Percentiles rank a stretch among this genome's conserved stretches.
Evolutionary conservation across 371 early-diverging fungal genomes (phyloP).

Genomic region (Mucor saturninus): DNA sequence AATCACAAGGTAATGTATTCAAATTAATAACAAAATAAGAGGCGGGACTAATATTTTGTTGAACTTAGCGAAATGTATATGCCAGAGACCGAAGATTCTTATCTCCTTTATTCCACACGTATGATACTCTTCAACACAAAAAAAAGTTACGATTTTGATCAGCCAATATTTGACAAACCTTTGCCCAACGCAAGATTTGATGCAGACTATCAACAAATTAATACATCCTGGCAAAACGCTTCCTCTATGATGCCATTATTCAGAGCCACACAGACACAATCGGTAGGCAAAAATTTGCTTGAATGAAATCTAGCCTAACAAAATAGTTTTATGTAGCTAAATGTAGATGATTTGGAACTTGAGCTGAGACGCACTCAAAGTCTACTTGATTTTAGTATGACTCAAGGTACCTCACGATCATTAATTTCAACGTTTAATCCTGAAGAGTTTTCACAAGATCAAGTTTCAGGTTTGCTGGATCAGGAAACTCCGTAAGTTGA

Average conservation of each 20-base stretch:
- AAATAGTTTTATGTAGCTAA: constrained; percentile 12
- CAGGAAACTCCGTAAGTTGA: neutral
- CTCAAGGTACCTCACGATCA: constrained; percentile 30
- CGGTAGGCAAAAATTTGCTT: constrained; percentile 8
- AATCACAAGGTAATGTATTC: constrained; percentile 43
- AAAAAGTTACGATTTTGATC: constrained; percentile 60
- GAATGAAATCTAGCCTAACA: neutral
- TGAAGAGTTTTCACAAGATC: constrained; percentile 1
- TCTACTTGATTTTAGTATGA: constrained; percentile 54
- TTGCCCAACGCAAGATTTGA: constrained; percentile 69
- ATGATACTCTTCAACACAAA: constrained; percentile 66
- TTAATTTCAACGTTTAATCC: constrained; percentile 27
- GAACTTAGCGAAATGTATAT: constrained; percentile 60
- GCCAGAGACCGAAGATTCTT: constrained; percentile 67
- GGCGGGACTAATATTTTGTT: neutral
- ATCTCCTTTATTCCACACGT: constrained; percentile 62
- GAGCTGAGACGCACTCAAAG: constrained; percentile 63
- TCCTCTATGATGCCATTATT: constrained; percentile 75
- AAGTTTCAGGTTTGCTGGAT: neutral
- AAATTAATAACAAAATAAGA: neutral
- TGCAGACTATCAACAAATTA: constrained; percentile 52
- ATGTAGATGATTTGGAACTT: constrained; percentile 28
- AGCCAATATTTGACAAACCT: constrained; percentile 63
- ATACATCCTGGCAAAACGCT: constrained; percentile 64
- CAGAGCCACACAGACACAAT: constrained; percentile 54